These are phyloP conservation scores for Globisporangium abappressorium DNA, from an alignment of 352 stramenopile species.

Conservation along the genomic window DNA sequence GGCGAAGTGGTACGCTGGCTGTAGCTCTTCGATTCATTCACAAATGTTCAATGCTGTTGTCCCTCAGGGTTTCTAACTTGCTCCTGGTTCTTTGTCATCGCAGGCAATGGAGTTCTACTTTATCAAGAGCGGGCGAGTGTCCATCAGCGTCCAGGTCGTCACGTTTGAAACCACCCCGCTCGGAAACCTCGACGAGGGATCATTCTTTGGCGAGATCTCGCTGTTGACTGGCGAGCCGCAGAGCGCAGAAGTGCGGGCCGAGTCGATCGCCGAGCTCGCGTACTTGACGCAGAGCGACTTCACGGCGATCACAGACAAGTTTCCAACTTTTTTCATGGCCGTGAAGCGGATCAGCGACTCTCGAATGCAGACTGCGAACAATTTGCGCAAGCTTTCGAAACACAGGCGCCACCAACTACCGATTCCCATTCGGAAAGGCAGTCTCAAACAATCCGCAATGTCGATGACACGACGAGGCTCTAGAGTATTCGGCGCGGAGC, in stretches of 20 bases:
- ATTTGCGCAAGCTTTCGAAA: conserved; percentile 63
- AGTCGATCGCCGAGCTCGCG: conserved; percentile 62
- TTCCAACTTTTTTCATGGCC: conserved; percentile 66
- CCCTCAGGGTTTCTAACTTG: neutral
- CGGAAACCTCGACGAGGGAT: conserved; percentile 66
- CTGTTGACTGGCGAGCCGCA: conserved; percentile 52
- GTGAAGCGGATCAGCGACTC: conserved; percentile 66
- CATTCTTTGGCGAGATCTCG: conserved; percentile 74
- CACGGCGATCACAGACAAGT: conserved; percentile 50
- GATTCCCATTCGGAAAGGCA: neutral
- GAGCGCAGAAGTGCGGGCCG: conserved; percentile 56
- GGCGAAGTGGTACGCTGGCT: conserved; percentile 38
- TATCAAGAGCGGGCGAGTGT: conserved; percentile 65
- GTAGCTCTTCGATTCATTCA: neutral
- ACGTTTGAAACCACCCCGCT: conserved; percentile 37
- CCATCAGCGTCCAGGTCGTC: conserved; percentile 37
- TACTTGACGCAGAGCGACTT: conserved; percentile 64
- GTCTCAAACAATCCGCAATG: neutral
- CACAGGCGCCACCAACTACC: conserved; percentile 39
- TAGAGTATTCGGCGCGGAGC: neutral
- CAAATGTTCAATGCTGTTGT: neutral
- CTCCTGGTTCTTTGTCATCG: no score
- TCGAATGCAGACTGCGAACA: conserved; percentile 61
- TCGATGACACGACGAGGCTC: conserved; percentile 1
- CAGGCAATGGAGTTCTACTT: conserved; percentile 62